phyloP scores from a whole-genome alignment of 2,329 filamentous ascomycete species.

The Colletotrichum incanum region DNA sequence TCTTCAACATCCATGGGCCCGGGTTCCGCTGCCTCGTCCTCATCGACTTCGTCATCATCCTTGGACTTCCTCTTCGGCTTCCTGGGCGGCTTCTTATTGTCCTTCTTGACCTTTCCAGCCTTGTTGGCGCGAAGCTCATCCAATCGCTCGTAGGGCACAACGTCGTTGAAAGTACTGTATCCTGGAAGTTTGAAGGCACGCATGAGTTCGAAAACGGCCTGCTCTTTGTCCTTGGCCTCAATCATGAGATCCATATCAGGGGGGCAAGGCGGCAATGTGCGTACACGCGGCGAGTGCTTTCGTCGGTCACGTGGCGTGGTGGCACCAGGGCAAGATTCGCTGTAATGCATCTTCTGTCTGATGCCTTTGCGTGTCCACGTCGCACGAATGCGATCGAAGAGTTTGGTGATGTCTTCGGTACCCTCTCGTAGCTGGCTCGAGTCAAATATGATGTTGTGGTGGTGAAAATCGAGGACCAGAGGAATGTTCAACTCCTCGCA shows the following conservation, averaged over 20 bases:
- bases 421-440: conserved; percentile 81
- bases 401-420: conserved; percentile 81
- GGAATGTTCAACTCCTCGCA: conserved; percentile 97
- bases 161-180: conserved; percentile 80
- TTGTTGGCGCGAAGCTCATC: conserved; percentile 79
- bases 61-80: conserved; percentile 54
- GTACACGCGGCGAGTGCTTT: conserved; percentile 88
- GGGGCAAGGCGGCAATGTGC: conserved; percentile 85
- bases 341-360: conserved; percentile 97
- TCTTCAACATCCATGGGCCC: conserved; percentile 56
- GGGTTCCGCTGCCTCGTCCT: conserved; percentile 57
- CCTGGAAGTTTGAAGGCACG: conserved; percentile 87
- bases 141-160: conserved; percentile 82
- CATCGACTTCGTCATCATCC: conserved; percentile 53
- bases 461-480: conserved; percentile 92
- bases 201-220: conserved; percentile 96
- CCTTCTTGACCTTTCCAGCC: conserved; percentile 57
- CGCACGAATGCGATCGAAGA: conserved; percentile 83
- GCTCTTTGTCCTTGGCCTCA: conserved; percentile 98
- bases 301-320: conserved; percentile 84
- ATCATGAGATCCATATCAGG: conserved; percentile 97
- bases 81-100: conserved; percentile 57
- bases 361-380: conserved; percentile 91
- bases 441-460: conserved; percentile 96
- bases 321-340: conserved; percentile 82